Evolutionary conservation across 306 rosid species (phyloP).

Genomic region (Fagus crenata): DNA sequence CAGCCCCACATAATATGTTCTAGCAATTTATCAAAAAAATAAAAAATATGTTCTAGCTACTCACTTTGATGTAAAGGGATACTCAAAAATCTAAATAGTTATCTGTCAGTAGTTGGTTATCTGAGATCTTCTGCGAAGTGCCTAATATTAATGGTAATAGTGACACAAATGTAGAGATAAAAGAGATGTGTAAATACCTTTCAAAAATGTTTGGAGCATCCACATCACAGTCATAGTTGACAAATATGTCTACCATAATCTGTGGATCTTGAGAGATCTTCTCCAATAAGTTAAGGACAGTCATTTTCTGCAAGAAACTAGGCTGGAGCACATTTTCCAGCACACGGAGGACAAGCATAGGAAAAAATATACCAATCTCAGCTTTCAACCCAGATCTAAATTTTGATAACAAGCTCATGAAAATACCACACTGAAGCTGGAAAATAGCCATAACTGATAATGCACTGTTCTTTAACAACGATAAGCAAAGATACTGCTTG

Average conservation of each 20-base stretch:
- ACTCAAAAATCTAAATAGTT: not conserved
- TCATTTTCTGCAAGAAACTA: slow-evolving; percentile 96
- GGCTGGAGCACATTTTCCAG: slow-evolving; percentile 99
- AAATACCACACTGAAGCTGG: slow-evolving; percentile 94
- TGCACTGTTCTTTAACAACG: slow-evolving; percentile 93
- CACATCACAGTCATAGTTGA: slow-evolving; percentile 97
- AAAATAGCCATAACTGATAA: slow-evolving; percentile 95
- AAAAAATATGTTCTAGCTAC: not conserved
- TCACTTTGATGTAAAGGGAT: not conserved
- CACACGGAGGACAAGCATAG: slow-evolving; percentile 94
- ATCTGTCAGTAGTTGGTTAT: no score
- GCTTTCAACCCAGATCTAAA: slow-evolving; percentile 89
- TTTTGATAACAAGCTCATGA: slow-evolving; percentile 77
- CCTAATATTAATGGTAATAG: slow-evolving; percentile 14
- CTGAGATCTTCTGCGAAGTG: slow-evolving; percentile 15
- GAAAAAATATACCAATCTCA: slow-evolving; percentile 96
- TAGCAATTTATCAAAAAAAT: no score
- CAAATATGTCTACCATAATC: slow-evolving; percentile 87
- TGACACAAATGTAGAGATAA: slow-evolving; percentile 8
- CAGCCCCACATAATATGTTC: no score
- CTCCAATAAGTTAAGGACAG: slow-evolving; percentile 87
- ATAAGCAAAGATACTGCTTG: slow-evolving; percentile 93
- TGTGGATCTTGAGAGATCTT: slow-evolving; percentile 88
- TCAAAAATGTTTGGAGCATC: slow-evolving; percentile 97
- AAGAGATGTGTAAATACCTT: slow-evolving; percentile 65